These are phyloP conservation scores for Candida takata DNA, from an alignment of 805 yeast genomes.

Conservation along the genomic window DNA sequence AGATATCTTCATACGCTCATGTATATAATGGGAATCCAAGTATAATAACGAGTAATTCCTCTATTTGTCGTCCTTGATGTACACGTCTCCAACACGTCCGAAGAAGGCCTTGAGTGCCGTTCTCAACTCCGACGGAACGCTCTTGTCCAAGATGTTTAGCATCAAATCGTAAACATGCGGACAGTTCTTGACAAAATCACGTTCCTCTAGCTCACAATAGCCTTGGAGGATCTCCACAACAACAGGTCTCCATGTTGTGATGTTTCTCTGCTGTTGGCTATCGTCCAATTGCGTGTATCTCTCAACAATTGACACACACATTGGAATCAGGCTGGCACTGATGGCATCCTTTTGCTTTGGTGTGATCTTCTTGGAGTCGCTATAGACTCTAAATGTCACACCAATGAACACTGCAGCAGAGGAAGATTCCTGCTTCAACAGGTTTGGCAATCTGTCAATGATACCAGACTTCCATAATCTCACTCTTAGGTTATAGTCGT, in stretches of 20 bases:
- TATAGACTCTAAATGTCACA: constrained; percentile 72
- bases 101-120: constrained; percentile 54
- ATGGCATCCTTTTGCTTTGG: constrained; percentile 41
- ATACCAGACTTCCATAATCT: constrained; percentile 87
- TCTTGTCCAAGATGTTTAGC: constrained; percentile 52
- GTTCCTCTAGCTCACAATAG: constrained; percentile 65
- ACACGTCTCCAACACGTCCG: constrained; percentile 46
- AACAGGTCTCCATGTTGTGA: constrained; percentile 86
- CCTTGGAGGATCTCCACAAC: constrained; percentile 84
- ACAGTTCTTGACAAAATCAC: constrained; percentile 54
- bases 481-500: constrained; percentile 80
- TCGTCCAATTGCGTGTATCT: constrained; percentile 71
- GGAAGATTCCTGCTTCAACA: constrained; percentile 85
- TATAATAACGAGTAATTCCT: too few species aligned
- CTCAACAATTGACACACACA: constrained; percentile 64
- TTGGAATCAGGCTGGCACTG: constrained; percentile 50
- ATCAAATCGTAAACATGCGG: constrained; percentile 56
- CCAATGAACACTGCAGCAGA: constrained; percentile 83
- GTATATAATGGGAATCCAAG: too few species aligned
- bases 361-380: constrained; percentile 49
- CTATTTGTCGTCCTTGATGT: constrained; percentile 23
- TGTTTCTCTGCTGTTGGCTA: constrained; percentile 66
- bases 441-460: constrained; percentile 86
- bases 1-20: too few species aligned
- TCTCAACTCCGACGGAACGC: constrained; percentile 55